phyloP scores from a whole-genome alignment of 177 flowering plant species.

The Vitis hybrid region DNA sequence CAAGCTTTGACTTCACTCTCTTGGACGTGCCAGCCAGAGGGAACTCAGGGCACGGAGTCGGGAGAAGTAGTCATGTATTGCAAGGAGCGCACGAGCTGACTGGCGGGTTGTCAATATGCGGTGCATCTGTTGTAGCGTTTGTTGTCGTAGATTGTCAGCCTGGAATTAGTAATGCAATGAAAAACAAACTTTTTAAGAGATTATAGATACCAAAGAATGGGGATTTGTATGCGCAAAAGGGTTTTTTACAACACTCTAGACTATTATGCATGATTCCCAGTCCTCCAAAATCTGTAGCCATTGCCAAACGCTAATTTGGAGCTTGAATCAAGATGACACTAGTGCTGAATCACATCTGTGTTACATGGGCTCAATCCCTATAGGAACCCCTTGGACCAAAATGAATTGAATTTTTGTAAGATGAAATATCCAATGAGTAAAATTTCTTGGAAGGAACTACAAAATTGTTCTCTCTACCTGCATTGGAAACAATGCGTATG shows the following conservation, averaged over 20 bases:
- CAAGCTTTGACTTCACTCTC: constrained; percentile 29
- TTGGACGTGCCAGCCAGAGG: constrained; percentile 66
- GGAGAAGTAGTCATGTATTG: constrained; percentile 57
- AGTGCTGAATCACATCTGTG: accelerated
- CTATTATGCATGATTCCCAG: no score
- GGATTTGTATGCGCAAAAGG: background rate
- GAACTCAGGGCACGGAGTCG: constrained; percentile 65
- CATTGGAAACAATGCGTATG: no score
- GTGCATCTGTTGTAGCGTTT: constrained; percentile 63
- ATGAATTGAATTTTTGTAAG: no score
- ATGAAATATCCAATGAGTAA: no score
- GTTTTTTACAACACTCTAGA: no score
- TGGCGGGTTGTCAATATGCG: constrained; percentile 60
- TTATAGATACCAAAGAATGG: background rate
- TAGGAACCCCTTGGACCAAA: no score
- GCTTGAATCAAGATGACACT: no score
- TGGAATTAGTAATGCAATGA: constrained; percentile 9
- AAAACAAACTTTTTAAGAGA: background rate
- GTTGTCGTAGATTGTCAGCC: constrained; percentile 67
- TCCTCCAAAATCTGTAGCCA: no score
- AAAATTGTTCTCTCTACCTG: no score
- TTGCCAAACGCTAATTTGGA: no score
- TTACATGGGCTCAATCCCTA: no score
- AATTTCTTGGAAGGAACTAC: no score
- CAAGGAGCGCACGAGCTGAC: constrained; percentile 62